These are phyloP conservation scores for Starmerella vitae DNA, from an alignment of 805 yeast species.

Conservation along the genomic window DNA sequence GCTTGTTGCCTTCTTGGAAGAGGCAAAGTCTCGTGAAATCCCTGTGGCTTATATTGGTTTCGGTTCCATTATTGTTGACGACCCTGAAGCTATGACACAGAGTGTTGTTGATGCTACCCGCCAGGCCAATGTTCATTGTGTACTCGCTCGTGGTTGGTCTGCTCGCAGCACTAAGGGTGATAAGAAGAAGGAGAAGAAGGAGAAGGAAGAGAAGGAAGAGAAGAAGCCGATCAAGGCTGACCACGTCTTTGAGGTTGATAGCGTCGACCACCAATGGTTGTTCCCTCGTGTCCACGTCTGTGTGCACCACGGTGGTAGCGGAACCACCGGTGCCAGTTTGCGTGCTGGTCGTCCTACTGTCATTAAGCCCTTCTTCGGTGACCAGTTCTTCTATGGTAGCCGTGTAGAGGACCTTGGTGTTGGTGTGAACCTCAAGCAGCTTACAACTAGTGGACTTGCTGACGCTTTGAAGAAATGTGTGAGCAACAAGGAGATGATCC, in stretches of 20 bases:
- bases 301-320: constrained; percentile 95
- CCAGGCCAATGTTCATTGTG: constrained; percentile 71
- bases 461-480: constrained; percentile 60
- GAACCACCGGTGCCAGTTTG: constrained; percentile 86
- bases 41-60: constrained; percentile 85
- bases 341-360: constrained; percentile 80
- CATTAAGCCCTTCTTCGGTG: constrained; percentile 91
- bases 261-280: constrained; percentile 88
- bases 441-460: constrained; percentile 49
- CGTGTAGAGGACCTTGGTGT: constrained; percentile 82
- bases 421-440: constrained; percentile 56
- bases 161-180: constrained; percentile 40
- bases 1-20: constrained; percentile 43
- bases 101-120: constrained; percentile 69
- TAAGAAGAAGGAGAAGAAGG: constrained; percentile 23
- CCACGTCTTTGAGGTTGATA: constrained; percentile 54
- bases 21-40: constrained; percentile 47
- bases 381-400: constrained; percentile 81
- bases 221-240: constrained; percentile 19
- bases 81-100: constrained; percentile 62
- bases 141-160: constrained; percentile 91
- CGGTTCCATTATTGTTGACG: constrained; percentile 84
- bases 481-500: constrained; percentile 49
- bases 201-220: constrained; percentile 22
- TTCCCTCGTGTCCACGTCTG: constrained; percentile 84